Conservation (phyloP, 139 green algal genomes). For the Yamagishiella unicocca region DNA sequence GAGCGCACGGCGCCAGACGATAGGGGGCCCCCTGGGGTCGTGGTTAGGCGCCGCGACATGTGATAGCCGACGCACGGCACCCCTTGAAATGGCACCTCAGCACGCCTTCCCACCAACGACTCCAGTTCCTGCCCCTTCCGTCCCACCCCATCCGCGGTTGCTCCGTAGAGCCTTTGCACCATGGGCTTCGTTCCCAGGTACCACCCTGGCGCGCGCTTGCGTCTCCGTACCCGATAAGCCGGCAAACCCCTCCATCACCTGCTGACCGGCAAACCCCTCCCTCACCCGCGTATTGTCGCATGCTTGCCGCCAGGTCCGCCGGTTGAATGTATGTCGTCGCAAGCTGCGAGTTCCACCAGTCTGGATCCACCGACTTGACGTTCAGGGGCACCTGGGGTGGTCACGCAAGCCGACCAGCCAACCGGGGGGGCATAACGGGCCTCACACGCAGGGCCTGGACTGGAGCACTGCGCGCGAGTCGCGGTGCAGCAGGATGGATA, state of each 20-base stretch:
- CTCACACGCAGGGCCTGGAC: too few species aligned
- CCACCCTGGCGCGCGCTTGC: too few species aligned
- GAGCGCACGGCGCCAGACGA: not conserved
- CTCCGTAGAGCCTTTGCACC: too few species aligned
- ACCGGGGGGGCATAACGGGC: too few species aligned
- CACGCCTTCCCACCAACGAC: not conserved
- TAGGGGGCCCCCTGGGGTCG: not conserved
- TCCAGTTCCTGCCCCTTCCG: not conserved
- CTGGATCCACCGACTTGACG: not conserved
- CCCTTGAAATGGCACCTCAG: not conserved
- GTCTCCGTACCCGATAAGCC: not conserved
- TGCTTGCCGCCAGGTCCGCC: not conserved
- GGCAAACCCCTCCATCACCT: not conserved
- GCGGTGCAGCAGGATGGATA: too few species aligned
- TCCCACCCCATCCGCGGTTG: not conserved
- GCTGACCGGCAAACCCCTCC: not conserved
- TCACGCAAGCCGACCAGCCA: too few species aligned
- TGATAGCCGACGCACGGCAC: not conserved
- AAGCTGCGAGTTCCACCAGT: not conserved
- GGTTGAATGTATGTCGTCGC: not conserved
- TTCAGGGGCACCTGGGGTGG: not conserved
- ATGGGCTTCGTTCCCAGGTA: too few species aligned
- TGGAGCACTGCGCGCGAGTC: too few species aligned
- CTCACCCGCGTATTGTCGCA: not conserved
- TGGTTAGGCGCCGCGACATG: not conserved